Percentiles rank a stretch among this genome's conserved stretches.
These are phyloP conservation scores for Fusarium oligoseptatum DNA, from an alignment of 2,329 filamentous ascomycete species.

Conservation along the genomic window DNA sequence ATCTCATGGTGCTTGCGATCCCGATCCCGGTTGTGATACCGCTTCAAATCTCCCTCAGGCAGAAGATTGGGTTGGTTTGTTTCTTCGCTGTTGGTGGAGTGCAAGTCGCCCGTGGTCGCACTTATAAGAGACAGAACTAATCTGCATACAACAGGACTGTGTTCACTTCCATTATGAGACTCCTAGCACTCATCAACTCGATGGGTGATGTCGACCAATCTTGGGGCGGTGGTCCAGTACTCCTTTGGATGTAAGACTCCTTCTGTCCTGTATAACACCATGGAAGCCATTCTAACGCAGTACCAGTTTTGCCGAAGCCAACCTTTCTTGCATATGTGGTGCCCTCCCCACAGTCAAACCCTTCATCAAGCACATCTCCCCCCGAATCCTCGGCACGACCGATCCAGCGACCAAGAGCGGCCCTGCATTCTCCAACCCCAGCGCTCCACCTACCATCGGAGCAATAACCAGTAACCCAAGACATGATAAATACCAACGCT, in stretches of 20 bases:
- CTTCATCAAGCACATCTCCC: conserved; percentile 30
- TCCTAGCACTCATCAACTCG: conserved; percentile 19
- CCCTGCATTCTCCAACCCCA: conserved; percentile 18
- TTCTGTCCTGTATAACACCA: neutral
- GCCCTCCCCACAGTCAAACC: conserved; percentile 27
- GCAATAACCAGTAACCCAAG: conserved; percentile 6
- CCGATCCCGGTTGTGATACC: conserved; percentile 19
- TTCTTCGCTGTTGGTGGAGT: conserved; percentile 21
- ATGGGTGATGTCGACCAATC: conserved; percentile 19
- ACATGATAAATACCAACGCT: conserved; percentile 18
- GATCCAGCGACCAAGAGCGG: conserved; percentile 5
- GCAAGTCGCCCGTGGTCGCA: neutral
- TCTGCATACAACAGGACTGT: conserved; percentile 7
- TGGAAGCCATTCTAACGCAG: neutral
- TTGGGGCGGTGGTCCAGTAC: conserved; percentile 21
- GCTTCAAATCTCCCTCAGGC: conserved; percentile 3
- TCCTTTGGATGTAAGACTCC: conserved; percentile 32
- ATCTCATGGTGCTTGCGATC: conserved; percentile 19
- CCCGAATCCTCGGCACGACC: conserved; percentile 17
- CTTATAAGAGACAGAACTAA: neutral
- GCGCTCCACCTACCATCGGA: conserved; percentile 23
- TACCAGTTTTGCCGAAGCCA: conserved; percentile 27
- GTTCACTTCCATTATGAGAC: conserved; percentile 32
- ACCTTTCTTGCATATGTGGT: conserved; percentile 34
- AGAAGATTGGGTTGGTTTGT: conserved; percentile 24